Evolutionary conservation across 192 early-diverging fungal genomes (phyloP).

Genomic region (Neocallimastix lanati): DNA sequence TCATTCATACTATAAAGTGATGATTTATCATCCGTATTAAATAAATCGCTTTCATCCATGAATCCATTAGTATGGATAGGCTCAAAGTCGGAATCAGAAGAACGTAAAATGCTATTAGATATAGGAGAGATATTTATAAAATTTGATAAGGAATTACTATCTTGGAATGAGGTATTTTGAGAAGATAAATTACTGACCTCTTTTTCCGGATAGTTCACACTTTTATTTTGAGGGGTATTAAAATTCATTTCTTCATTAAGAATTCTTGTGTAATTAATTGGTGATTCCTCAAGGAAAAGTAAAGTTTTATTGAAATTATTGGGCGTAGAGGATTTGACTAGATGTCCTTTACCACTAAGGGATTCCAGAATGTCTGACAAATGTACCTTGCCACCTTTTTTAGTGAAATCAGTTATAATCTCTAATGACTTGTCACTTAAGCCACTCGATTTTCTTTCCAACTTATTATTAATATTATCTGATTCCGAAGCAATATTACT

Average conservation of each 20-base stretch:
- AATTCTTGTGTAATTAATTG: background rate
- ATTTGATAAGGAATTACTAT: background rate
- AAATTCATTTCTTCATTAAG: background rate
- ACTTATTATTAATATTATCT: background rate
- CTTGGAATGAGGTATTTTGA: background rate
- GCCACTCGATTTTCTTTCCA: background rate
- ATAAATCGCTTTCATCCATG: background rate
- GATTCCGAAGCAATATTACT: background rate
- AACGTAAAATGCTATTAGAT: background rate
- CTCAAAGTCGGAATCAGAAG: background rate
- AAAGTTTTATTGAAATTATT: background rate
- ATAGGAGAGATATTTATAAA: background rate
- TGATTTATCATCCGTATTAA: background rate
- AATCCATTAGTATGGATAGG: background rate
- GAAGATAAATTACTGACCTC: background rate
- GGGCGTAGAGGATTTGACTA: background rate
- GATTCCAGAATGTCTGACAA: background rate
- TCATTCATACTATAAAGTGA: background rate
- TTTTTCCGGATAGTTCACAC: background rate
- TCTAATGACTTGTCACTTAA: background rate
- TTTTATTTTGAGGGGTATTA: background rate
- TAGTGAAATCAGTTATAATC: background rate
- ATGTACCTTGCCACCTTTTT: background rate
- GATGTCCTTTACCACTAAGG: background rate
- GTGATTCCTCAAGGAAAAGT: background rate